Base-by-base conservation (phyloP, 1,139 yeast species). In the Hyphopichia pseudoburtonii region DNA sequence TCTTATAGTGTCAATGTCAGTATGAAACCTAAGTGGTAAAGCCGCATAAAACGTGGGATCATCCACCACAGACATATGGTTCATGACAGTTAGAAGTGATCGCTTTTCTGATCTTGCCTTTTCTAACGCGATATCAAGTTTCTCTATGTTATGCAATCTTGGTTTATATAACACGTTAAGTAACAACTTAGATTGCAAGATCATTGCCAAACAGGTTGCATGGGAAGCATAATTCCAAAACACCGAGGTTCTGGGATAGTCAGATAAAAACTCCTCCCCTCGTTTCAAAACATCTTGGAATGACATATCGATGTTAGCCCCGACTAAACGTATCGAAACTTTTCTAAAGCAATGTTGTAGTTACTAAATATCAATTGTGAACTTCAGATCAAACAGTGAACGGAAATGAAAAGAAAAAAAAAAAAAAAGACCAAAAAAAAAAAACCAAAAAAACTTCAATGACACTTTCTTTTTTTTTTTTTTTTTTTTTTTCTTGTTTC, bases 1-100 rank as follows among this genome's bases (percentile, higher is more conserved):
- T 51, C 98, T 70, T 38, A 89, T 77, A 39, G 80, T 76, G 45
- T 82, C 85, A 12, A 86, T 65, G 42, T 82, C 78, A 16, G 66
- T 61, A 47, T 80, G 84, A 48, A 77, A 80, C 34, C 80, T 70
- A 77, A 82, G 73, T 0, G 97, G 97, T 42, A 90, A 68, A 32
- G 86, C 78, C 0, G 95, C 96, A 84, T 95, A 92, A 36, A 88
- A 67, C 22, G 87, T 73, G 0, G 98, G 98, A 53, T 92, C 98
- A 56, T 92, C 98, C 18, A 89, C 84, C 39, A 86, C 88, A 2
- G 96, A 86, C 84, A 89, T 86, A 54, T 92, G 98, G 57, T 92
- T 92, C 95, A 90, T 88, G n/a, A 90, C 78, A 0, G 97, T 88
- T 40, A 90, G 51, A 4, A 90, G 58, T 0, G 94, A 83, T 34